Evolutionary conservation across 495 filamentous ascomycete species (phyloP), one percentile per base, ranked within the genome.

Genomic region (Saxispiralis lemnorum): DNA sequence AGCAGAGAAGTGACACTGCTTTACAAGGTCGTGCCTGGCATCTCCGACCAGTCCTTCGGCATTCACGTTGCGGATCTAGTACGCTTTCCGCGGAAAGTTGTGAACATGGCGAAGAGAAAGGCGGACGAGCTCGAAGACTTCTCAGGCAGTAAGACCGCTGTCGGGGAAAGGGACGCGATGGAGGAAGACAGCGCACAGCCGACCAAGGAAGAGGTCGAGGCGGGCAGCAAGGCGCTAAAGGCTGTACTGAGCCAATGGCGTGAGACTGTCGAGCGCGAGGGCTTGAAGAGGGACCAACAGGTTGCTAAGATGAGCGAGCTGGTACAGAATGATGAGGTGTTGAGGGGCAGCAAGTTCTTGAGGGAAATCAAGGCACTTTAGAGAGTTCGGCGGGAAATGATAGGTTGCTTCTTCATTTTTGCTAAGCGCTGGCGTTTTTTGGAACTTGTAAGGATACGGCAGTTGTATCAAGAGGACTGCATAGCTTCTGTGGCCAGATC

Each of bases 31-130:
- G 82, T 87, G 51, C 82, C 84, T 4, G 92, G 89, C 31, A 78
- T 96, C 51, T 93, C 85, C 64, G 89, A 99, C 58, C 89, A 97
- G 60, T 83, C 77, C 31, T 97, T 97, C 62, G 89, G 89, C 52
- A 97, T 97, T 57, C 89, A 97, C 59, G 89, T 99, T 11, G 89
- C 89, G 9, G 89, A 99, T 64, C 73, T 99, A 1, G 89, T 99
- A 7, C 74, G 87, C n/a, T 99, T 99, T 67, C 89, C 89, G 2
- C 75, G 81, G 41, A 99, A 96, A 62, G 89, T 99, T 5, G 81
- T 99, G 42, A 85, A 85, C 53, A 99, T 96, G 89, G 89, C 89
- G 19, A 93, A 92, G 64, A 75, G 89, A 47, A 96, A 96, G 63
- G 89, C 89, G 1, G 89, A 94, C 59, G 89, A 99, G 67, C 68